Evolutionary conservation across 2,329 filamentous ascomycete species (phyloP), one percentile per base, ranked within the genome.

Genomic region (Colletotrichum sublineola): DNA sequence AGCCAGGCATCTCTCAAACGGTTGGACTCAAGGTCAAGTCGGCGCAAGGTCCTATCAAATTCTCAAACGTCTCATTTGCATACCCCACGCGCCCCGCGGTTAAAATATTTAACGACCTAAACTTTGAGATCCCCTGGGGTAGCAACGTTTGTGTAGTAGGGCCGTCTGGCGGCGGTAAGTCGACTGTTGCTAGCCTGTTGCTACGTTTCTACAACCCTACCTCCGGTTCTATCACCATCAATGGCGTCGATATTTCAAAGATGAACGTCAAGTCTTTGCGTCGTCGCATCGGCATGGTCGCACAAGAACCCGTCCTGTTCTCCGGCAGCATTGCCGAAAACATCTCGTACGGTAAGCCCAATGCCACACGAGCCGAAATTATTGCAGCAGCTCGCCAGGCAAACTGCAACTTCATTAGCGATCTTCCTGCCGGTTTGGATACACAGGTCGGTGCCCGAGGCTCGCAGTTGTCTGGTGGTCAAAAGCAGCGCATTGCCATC

Each of bases 401-500:
- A 66, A 99, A 99, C 81, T 99, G 96, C 81, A 92, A 93, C 77
- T 99, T 99, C 79, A 97, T 99, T 81, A 92, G 93, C 80, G 96
- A 99, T 81, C 97, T 99, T 77, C 96, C 96, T 38, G 95, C 98
- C 70, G 96, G 96, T 5, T 88, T 99, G 8, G 96, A 99, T 79
- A 99, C 96, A 0, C 93, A 93, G 75, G 96, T 97, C 40, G 97
- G 97, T 66, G 93, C 96, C 20, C 90, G 96, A 75, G 96, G 96
- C 44, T 95, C 96, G 1, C 96, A 98, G 82, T 88, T 99, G 0
- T 98, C 95, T 11, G 96, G 96, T 63, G 96, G 96, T 0, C 96
- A 99, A 82, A 98, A 98, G 84, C 96, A 99, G 82, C 92, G 96
- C 75, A 98, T 99, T 77, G 96, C 96, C 48, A 99, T 99, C 81